These are phyloP conservation scores for Thermothielavioides terrestris DNA, from an alignment of 495 filamentous ascomycete genomes.

Conservation along the genomic window DNA sequence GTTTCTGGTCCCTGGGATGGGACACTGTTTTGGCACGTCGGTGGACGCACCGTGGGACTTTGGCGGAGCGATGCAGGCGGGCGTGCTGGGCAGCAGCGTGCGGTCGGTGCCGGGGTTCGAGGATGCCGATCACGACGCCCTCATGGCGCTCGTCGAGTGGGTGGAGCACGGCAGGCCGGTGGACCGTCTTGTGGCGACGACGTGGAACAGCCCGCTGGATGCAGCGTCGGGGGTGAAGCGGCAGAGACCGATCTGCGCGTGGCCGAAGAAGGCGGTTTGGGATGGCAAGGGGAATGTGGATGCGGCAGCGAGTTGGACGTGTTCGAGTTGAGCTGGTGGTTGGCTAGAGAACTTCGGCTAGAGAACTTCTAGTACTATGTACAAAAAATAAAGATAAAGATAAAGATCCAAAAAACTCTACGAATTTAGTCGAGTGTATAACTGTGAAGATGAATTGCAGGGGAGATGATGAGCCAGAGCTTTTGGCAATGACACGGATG, in stretches of 20 bases:
- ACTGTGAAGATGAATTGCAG: no score
- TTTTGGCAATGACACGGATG: no score
- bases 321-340: not conserved
- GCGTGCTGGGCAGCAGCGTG: constrained; percentile 10
- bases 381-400: no score
- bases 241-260: constrained; percentile 40
- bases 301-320: constrained; percentile 11
- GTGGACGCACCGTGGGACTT: constrained; percentile 42
- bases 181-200: constrained; percentile 37
- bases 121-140: constrained; percentile 35
- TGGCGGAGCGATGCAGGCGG: constrained; percentile 31
- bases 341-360: no score
- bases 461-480: no score
- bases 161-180: constrained; percentile 39
- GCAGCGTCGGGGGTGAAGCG: constrained; percentile 26
- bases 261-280: constrained; percentile 30
- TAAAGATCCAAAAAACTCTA: no score
- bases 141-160: constrained; percentile 47
- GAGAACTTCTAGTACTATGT: no score
- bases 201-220: constrained; percentile 30
- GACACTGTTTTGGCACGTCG: constrained; percentile 30
- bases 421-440: no score
- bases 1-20: constrained; percentile 38
- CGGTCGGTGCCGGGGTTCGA: constrained; percentile 33
- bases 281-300: constrained; percentile 12